Evolutionary conservation across 192 early-diverging fungal genomes (phyloP).

Genomic region (Coemansia sp.): DNA sequence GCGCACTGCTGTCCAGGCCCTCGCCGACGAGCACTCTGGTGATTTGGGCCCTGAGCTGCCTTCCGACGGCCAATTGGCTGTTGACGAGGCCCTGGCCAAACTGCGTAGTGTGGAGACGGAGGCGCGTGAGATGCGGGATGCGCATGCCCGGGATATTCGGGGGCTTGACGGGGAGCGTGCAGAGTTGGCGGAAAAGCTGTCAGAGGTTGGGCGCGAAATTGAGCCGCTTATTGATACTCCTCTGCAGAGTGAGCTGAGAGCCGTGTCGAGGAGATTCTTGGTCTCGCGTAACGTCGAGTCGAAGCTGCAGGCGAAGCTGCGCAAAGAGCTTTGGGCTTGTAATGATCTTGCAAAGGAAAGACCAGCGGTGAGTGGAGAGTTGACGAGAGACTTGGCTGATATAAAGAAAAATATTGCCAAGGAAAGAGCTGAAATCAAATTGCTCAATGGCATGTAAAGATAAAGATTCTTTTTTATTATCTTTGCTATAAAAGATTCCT

Average conservation of each 20-base stretch:
- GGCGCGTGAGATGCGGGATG: conserved; percentile 11
- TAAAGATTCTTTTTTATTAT: no score
- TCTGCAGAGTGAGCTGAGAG: conserved; percentile 16
- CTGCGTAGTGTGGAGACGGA: conserved; percentile 13
- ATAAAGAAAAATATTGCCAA: not conserved
- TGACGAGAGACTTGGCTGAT: not conserved
- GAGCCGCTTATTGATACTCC: conserved; percentile 18
- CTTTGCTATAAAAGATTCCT: no score
- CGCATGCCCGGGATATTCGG: conserved; percentile 16
- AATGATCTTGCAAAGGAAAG: not conserved
- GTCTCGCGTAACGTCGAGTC: not conserved
- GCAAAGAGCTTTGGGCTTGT: conserved; percentile 4
- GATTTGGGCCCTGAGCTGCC: not conserved
- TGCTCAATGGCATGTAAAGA: not conserved
- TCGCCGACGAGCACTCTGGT: not conserved
- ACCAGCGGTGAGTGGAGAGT: not conserved
- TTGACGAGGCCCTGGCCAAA: conserved; percentile 6
- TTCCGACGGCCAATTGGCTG: not conserved
- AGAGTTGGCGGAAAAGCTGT: conserved; percentile 10
- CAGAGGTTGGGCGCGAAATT: not conserved
- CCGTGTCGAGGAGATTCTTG: conserved; percentile 1
- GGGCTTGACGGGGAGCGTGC: conserved; percentile 23
- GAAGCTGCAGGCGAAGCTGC: conserved; percentile 12
- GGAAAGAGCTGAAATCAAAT: conserved; percentile 1
- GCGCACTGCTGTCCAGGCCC: not conserved